Percentiles rank a stretch among this genome's conserved stretches.
phyloP scores from a whole-genome alignment of 148 eudicot genomes.

The Selenicereus undatus region DNA sequence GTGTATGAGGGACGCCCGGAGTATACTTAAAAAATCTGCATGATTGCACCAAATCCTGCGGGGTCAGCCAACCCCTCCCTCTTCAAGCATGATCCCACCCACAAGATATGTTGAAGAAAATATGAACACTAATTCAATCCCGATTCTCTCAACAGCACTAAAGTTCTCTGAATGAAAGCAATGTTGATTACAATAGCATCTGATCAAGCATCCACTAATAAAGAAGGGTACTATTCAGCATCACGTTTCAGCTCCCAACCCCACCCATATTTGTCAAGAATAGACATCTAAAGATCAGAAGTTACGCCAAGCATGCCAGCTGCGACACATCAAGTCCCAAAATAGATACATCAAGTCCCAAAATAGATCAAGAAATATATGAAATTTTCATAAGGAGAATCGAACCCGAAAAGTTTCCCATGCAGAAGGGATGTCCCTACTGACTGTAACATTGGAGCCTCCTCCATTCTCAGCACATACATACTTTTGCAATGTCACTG shows the following conservation, averaged over 20 bases:
- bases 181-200: background rate
- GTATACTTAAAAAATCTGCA: too few relatives aligned
- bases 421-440: constrained; percentile 46
- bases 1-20: too few relatives aligned
- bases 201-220: background rate
- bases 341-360: background rate
- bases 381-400: background rate
- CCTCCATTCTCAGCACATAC: constrained; percentile 71
- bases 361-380: background rate
- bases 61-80: background rate
- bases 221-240: background rate
- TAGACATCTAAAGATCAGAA: background rate
- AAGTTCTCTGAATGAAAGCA: background rate
- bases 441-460: constrained; percentile 47
- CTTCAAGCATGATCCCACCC: background rate
- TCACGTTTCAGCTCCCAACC: background rate
- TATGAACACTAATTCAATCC: background rate
- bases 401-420: constrained; percentile 82
- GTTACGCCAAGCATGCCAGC: background rate
- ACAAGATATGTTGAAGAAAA: background rate
- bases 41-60: background rate
- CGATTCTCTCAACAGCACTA: background rate
- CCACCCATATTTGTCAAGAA: background rate
- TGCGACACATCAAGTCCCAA: background rate
- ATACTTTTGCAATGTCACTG: constrained; percentile 60